Evolutionary conservation across 257 asterid genomes (phyloP), one percentile per base, ranked within the genome.

Genomic region (Capsicum rhomboideum): DNA sequence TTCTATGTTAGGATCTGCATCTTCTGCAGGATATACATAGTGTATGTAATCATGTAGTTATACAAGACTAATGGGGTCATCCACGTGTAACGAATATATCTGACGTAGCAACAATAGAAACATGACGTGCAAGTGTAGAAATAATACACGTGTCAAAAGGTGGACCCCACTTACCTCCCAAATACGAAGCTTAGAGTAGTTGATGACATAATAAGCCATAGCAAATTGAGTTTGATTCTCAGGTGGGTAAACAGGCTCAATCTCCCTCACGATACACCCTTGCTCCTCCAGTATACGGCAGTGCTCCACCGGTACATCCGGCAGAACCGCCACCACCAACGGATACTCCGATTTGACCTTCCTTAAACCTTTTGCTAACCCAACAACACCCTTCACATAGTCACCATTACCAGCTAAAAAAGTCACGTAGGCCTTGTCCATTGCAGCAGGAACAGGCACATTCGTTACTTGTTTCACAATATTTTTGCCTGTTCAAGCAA

Each of bases 181-280:
- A 2, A 91, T 88, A 46, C 93, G 90, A 16, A 91, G 91, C 83
- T 91, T 91, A 31, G 91, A 89, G 85, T 91, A 91, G 75, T 91
- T 91, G 80, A 91, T 88, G 82, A 88, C 90, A 78, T 88, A 91
- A 82, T 91, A 91, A 23, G 90, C 88, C 92, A 89, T 89, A 2
- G 92, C 92, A 52, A 89, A 89, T 74, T 84, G 86, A 17, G 90
- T 89, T 46, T 89, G 91, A 10, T 87, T 89, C 34, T 89, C 89
- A 58, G 92, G 92, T 31, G 93, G 93, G 86, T 84, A 88, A 0
- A 89, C 90, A 0, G 91, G 87, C 66, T 87, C 87, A 13, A 91
- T 91, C 85, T 91, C 92, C 10, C 93, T 79, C 1, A 91, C 85
- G 7, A 88, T 29, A 21, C 93, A 91, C 2, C 92, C 92, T 44